phyloP scores from a whole-genome alignment of 106 monocot species.

The Dendrobium chrysotoxum region DNA sequence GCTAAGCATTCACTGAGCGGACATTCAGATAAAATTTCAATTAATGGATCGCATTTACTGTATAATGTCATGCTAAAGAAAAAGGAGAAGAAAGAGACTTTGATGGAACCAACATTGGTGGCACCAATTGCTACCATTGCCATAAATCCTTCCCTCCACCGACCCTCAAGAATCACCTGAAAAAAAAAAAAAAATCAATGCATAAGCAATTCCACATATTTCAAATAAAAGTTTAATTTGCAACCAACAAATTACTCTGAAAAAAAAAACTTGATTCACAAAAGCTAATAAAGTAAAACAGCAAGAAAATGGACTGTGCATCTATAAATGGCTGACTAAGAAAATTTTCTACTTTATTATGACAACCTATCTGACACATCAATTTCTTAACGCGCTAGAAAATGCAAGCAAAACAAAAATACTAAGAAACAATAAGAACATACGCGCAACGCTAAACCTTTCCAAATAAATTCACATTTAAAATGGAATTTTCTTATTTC shows the following conservation, averaged over 20 bases:
- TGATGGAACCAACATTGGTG: constrained; percentile 86
- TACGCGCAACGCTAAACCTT: no score
- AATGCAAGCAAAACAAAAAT: not conserved
- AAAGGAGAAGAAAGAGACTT: constrained; percentile 27
- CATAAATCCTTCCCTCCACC: constrained; percentile 84
- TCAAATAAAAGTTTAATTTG: not conserved
- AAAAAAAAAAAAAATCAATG: constrained; percentile 11
- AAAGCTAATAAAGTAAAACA: not conserved
- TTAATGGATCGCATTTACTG: not conserved
- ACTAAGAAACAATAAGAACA: not conserved
- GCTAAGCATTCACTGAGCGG: not conserved
- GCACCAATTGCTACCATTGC: constrained; percentile 84
- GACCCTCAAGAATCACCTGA: constrained; percentile 96
- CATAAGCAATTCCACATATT: not conserved
- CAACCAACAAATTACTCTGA: not conserved
- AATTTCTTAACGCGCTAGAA: not conserved
- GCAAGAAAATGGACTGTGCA: not conserved
- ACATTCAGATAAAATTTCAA: not conserved
- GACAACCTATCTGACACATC: not conserved
- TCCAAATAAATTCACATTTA: not conserved
- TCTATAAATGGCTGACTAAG: not conserved
- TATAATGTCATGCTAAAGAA: not conserved
- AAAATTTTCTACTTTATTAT: not conserved
- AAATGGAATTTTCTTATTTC: not conserved
- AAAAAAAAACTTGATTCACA: not conserved